Conservation (phyloP, 2,329 filamentous ascomycete species). For the Colletotrichum chrysophilum region DNA sequence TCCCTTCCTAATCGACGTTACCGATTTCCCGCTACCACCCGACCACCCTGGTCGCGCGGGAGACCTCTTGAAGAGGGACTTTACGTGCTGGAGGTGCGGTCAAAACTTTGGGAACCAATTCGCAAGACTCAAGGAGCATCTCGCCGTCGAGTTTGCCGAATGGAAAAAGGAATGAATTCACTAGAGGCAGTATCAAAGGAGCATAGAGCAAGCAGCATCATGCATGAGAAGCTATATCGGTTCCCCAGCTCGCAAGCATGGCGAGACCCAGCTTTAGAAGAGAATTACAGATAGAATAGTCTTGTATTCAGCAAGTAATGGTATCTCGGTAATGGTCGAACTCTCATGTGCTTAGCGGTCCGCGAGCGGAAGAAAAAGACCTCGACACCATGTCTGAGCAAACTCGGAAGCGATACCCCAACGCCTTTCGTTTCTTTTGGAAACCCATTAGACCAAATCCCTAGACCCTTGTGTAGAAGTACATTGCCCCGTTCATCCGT, state of each 20-base stretch:
- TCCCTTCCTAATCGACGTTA: constrained; percentile 79
- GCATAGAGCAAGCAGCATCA: not conserved
- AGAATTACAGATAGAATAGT: not conserved
- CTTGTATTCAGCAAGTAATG: constrained; percentile 9
- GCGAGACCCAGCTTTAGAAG: not conserved
- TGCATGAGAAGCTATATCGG: not conserved
- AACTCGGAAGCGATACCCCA: not conserved
- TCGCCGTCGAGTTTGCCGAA: constrained; percentile 73
- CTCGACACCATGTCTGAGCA: constrained; percentile 4
- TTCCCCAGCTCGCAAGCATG: not conserved
- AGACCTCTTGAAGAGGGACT: constrained; percentile 65
- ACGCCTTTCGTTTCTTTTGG: not conserved
- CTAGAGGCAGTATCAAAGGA: constrained; percentile 21
- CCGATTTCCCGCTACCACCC: constrained; percentile 76
- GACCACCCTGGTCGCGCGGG: constrained; percentile 59
- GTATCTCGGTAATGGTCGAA: not conserved
- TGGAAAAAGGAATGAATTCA: constrained; percentile 69
- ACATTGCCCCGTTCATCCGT: not conserved
- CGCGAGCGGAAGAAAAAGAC: not conserved
- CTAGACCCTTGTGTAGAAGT: not conserved
- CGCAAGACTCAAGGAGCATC: constrained; percentile 74
- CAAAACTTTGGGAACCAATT: constrained; percentile 77
- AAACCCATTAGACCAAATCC: not conserved
- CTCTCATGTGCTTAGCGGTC: not conserved
- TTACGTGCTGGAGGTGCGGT: constrained; percentile 87